A percentile compares a stretch with the other conserved stretches of the same genome.
Conservation (phyloP, 202 grass and related monocot species). For the Tripidium arundinaceum region DNA sequence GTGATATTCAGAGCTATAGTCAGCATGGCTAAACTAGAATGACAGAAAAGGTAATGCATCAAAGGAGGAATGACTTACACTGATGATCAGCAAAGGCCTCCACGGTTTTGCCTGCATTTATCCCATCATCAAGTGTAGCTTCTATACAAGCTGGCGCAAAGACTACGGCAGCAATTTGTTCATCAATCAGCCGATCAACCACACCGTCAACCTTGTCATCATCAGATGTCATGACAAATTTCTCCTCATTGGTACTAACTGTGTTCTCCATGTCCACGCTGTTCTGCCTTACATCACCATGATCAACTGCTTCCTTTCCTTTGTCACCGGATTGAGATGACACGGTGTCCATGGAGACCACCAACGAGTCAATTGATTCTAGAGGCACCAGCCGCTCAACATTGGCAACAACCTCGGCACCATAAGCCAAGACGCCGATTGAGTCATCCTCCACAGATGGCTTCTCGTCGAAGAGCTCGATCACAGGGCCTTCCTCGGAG, state of each 20-base stretch:
- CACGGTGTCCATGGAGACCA: neutral
- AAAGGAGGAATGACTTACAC: slow-evolving; percentile 30
- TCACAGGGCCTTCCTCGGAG: slow-evolving; percentile 39
- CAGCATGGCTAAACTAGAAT: neutral
- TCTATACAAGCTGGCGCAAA: neutral
- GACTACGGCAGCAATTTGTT: neutral
- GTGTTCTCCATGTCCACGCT: neutral
- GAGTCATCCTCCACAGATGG: slow-evolving; percentile 39
- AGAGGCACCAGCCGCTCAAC: slow-evolving; percentile 31
- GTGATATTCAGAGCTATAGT: neutral
- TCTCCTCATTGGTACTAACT: slow-evolving; percentile 27
- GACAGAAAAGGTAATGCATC: neutral
- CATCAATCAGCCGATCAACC: neutral
- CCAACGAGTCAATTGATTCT: slow-evolving; percentile 48
- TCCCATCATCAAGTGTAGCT: neutral
- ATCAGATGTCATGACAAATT: slow-evolving; percentile 16
- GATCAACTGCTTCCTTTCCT: slow-evolving; percentile 18
- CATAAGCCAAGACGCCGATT: slow-evolving; percentile 8
- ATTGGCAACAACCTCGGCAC: slow-evolving; percentile 24
- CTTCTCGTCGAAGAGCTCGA: slow-evolving; percentile 54
- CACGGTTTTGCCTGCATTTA: neutral
- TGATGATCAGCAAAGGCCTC: slow-evolving; percentile 34
- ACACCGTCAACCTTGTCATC: slow-evolving; percentile 18
- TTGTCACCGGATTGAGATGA: slow-evolving; percentile 8
- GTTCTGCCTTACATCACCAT: slow-evolving; percentile 5